Base-by-base conservation (phyloP, 2,329 filamentous ascomycete species). In the Pyrenophora teres region DNA sequence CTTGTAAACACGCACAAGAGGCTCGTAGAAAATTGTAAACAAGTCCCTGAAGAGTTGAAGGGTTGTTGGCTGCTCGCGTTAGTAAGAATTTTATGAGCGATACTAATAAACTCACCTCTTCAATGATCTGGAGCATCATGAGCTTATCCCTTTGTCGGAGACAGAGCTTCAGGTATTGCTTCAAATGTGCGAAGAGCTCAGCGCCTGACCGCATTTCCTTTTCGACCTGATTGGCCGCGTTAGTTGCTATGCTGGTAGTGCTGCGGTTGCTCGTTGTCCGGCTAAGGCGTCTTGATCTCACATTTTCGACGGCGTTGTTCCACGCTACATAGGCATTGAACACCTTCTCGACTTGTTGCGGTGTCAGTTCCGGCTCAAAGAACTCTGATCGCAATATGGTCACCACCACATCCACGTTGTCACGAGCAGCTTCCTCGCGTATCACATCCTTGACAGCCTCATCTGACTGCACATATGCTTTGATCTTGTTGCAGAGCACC, bases 21-120 rank as follows among this genome's bases (percentile, higher is more conserved):
- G 94, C 71, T 99, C 94, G 76, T 99, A 99, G 78, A 99, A 99
- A 70, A 99, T 97, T 30, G 92, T 96, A 73, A 99, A 97, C 19
- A 99, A 82, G 68, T 99, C 94, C 40, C 92, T 86, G 82, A 99
- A 94, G 23, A 99, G 82, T 70, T 95, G 89, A n/a, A 99, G 81
- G 0, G 94, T 97, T n/a, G 93, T 92, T 0, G 94, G 91, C 77
- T 79, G 51, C 30, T 18, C 3, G 1, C 33, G 59, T 71, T 55
- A 69, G 68, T 45, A 19, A 21, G 8, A 7, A 9, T 25, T n/a
- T 8, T 10, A 12, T 13, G 21, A 38, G 41, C 7, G 39, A 13
- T 37, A 6, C 15, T 10, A 15, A 12, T 5, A 12, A 50, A 50
- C 71, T 49, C 71, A 78, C 77, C 69, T 99, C 93, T 75, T 97